These are phyloP conservation scores for Zygoascus flipseniorum DNA, from an alignment of 805 yeast genomes.

Conservation along the genomic window DNA sequence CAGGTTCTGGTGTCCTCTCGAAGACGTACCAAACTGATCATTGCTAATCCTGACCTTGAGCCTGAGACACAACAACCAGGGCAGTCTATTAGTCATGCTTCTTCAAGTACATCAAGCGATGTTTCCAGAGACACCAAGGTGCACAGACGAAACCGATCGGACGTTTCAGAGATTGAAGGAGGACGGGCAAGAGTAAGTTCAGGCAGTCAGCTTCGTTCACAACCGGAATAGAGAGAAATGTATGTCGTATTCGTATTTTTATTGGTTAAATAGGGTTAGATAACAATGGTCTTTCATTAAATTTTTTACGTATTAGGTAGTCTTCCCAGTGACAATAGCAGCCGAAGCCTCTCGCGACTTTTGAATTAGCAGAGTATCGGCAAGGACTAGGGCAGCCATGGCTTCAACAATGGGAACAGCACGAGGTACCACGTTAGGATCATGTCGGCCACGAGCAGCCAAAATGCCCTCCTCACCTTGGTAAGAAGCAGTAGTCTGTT, in stretches of 20 bases:
- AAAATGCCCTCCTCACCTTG: slow-evolving; percentile 81
- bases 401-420: slow-evolving; percentile 98
- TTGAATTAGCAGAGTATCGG: slow-evolving; percentile 79
- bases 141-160: slow-evolving; percentile 9
- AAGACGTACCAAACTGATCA: slow-evolving; percentile 49
- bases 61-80: background rate
- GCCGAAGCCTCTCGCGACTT: slow-evolving; percentile 55
- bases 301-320: no score
- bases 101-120: background rate
- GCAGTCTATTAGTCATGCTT: background rate
- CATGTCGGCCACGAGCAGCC: slow-evolving; percentile 97
- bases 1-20: slow-evolving; percentile 64
- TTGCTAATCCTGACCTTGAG: slow-evolving; percentile 51
- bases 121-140: background rate
- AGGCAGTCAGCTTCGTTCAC: background rate
- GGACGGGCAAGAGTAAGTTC: slow-evolving; percentile 1
- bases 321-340: background rate
- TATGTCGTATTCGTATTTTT: background rate
- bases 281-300: background rate
- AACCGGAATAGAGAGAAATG: background rate
- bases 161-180: slow-evolving; percentile 1
- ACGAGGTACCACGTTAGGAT: slow-evolving; percentile 96
- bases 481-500: slow-evolving; percentile 80
- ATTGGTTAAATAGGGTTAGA: background rate
- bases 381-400: slow-evolving; percentile 91